phyloP scores from a whole-genome alignment of 2,329 filamentous ascomycete species.

The Fusarium sp. region DNA sequence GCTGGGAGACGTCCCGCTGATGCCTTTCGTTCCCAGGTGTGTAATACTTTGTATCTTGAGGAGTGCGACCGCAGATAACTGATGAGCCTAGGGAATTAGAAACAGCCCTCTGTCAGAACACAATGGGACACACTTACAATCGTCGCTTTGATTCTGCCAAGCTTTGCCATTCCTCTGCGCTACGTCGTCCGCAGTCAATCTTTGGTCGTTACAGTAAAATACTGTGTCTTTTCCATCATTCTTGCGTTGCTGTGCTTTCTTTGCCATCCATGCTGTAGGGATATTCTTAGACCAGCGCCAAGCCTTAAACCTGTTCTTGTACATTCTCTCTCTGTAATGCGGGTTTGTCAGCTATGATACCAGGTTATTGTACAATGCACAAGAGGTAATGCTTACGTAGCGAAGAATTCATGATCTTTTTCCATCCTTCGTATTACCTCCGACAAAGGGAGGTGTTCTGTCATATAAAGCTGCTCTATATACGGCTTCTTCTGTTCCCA shows the following conservation, averaged over 20 bases:
- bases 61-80: neutral
- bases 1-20: neutral
- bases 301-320: neutral
- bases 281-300: slow-evolving; percentile 2
- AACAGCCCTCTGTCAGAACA: neutral
- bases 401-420: neutral
- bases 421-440: neutral
- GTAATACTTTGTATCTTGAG: neutral
- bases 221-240: neutral
- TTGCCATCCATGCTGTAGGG: neutral
- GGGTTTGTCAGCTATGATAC: neutral
- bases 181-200: neutral
- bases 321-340: neutral
- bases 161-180: neutral
- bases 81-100: neutral
- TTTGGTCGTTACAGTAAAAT: neutral
- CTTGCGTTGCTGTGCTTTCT: neutral
- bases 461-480: slow-evolving; percentile 1
- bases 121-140: neutral
- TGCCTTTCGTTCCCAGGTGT: neutral
- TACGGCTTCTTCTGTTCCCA: slow-evolving; percentile 5
- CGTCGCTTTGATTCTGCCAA: neutral
- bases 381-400: neutral
- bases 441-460: neutral
- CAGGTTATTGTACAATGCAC: neutral